Percentiles rank a stretch among this genome's conserved stretches.
Conservation (phyloP, 1,284 basidiomycete genomes). For the Ustilago esculenta region DNA sequence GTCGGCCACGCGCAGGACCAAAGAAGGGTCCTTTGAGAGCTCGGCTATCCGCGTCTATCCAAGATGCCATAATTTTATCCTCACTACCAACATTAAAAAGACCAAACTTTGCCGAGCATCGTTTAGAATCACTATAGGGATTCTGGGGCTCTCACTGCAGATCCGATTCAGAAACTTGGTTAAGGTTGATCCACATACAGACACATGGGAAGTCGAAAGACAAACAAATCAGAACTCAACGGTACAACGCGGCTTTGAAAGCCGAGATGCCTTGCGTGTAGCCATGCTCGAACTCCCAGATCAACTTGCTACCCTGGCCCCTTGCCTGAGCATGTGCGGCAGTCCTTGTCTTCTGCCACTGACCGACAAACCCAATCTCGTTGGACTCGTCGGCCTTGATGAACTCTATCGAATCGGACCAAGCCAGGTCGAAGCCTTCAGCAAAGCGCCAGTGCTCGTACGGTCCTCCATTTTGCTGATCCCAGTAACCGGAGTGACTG, state of each 20-base stretch:
- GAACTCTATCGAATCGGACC: slow-evolving; percentile 77
- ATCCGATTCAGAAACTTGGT: no score
- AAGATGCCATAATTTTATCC: no score
- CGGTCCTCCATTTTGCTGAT: slow-evolving; percentile 66
- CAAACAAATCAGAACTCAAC: neutral
- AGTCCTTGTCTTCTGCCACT: slow-evolving; percentile 72
- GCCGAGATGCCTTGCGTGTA: slow-evolving; percentile 71
- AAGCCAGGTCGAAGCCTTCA: slow-evolving; percentile 76
- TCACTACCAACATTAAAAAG: no score
- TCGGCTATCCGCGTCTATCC: slow-evolving; percentile 38
- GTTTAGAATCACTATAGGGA: no score
- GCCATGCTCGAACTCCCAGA: slow-evolving; percentile 70
- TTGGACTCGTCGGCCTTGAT: slow-evolving; percentile 67
- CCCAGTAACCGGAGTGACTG: slow-evolving; percentile 36
- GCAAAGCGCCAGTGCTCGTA: slow-evolving; percentile 77
- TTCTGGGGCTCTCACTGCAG: no score
- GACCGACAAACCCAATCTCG: slow-evolving; percentile 75
- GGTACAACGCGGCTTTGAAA: slow-evolving; percentile 36
- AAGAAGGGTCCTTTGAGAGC: slow-evolving; percentile 4
- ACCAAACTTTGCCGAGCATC: no score
- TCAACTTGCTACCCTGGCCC: slow-evolving; percentile 67
- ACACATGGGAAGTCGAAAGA: no score
- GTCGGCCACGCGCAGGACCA: neutral
- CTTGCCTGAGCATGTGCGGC: slow-evolving; percentile 70
- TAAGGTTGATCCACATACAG: no score